Evolutionary conservation across 345 rosid species (phyloP).

Genomic region (Bruguiera sexangula): DNA sequence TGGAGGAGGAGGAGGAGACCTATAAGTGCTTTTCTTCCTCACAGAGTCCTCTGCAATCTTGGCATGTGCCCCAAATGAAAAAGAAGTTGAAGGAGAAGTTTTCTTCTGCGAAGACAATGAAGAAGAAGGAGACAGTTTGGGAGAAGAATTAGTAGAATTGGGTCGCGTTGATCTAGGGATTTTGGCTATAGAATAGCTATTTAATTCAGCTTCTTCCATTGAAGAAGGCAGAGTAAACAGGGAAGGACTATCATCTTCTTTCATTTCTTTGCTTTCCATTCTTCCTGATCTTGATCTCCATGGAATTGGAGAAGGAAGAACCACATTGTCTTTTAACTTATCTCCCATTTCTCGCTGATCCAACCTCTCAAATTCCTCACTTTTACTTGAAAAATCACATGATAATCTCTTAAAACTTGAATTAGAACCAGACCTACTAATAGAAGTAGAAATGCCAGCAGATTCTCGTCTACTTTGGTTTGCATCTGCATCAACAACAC

Average conservation of each 20-base stretch:
- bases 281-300: constrained; percentile 91
- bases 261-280: constrained; percentile 50
- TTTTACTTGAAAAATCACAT: constrained; percentile 18
- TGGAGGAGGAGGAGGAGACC: constrained; percentile 54
- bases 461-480: constrained; percentile 22
- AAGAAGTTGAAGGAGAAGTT: constrained; percentile 12
- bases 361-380: constrained; percentile 24
- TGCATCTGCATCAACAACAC: constrained; percentile 37
- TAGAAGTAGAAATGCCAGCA: constrained; percentile 18
- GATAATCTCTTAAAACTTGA: constrained; percentile 40
- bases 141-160: constrained; percentile 34
- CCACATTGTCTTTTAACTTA: constrained; percentile 39
- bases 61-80: constrained; percentile 38
- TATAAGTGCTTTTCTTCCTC: constrained; percentile 45
- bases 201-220: constrained; percentile 33
- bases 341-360: constrained; percentile 29
- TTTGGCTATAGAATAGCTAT: constrained; percentile 29
- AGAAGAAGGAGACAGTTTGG: constrained; percentile 42
- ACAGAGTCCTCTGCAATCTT: constrained; percentile 44
- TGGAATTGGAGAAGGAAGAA: constrained; percentile 93
- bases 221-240: constrained; percentile 21
- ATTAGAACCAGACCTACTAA: constrained; percentile 29
- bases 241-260: constrained; percentile 24
- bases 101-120: constrained; percentile 27
- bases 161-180: constrained; percentile 26